These are phyloP conservation scores for Monosporozyma aerobia DNA, from an alignment of 805 yeast genomes.

Conservation along the genomic window DNA sequence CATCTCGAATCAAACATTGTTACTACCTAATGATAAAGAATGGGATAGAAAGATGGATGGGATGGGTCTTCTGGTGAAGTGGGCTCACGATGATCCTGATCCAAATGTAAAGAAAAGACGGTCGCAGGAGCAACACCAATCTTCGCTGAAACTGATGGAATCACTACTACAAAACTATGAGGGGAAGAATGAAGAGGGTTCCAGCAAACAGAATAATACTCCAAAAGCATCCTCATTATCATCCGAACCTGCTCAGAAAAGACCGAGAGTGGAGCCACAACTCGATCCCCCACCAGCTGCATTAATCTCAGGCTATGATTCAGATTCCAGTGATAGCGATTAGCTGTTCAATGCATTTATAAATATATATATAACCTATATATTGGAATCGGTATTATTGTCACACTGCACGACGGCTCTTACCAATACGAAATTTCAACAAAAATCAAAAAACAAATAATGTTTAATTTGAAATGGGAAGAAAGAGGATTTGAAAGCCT, in stretches of 20 bases:
- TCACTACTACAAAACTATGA: not conserved
- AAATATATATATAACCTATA: not conserved
- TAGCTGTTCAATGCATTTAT: not conserved
- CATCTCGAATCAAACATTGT: conserved; percentile 73
- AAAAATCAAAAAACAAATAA: not conserved
- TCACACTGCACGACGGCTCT: not conserved
- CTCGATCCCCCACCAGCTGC: not conserved
- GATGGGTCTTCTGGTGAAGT: conserved; percentile 41
- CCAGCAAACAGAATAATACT: not conserved
- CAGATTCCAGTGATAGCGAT: not conserved
- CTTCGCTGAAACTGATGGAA: conserved; percentile 16
- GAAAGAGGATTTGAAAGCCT: not conserved
- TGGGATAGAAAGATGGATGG: conserved; percentile 49
- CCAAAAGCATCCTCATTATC: not conserved
- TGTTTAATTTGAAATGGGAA: not conserved
- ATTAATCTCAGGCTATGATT: not conserved
- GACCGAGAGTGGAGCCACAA: not conserved
- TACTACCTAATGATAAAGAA: conserved; percentile 32
- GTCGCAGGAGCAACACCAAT: conserved; percentile 20
- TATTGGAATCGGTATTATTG: not conserved
- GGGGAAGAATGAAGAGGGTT: not conserved
- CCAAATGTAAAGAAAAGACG: conserved; percentile 35
- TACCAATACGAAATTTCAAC: not conserved
- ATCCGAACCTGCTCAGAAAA: not conserved
- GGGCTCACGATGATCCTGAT: conserved; percentile 89